Base-by-base conservation (phyloP, 2,329 filamentous ascomycete genomes). In the Clathrospora elynae region DNA sequence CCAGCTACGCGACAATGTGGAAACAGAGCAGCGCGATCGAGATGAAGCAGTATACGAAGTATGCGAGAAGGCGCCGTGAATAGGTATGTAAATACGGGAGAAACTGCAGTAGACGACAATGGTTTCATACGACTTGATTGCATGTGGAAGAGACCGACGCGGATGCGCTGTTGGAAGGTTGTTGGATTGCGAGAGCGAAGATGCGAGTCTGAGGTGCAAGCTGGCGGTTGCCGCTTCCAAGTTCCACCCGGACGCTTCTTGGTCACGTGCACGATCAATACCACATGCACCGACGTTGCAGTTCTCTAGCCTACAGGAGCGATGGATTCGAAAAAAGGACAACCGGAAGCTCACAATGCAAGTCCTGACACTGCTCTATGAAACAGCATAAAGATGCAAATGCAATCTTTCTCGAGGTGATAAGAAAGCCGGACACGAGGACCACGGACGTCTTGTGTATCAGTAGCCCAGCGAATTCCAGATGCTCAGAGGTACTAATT, bases 231-330 rank as follows among this genome's bases (percentile, higher is more conserved):
- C n/a, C n/a, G n/a, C n/a, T n/a, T n/a, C n/a, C n/a, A n/a, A n/a
- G n/a, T n/a, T n/a, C n/a, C n/a, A n/a, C n/a, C n/a, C 7, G 9
- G 42, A 29, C 46, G 34, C 36, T 42, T 46, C 22, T 30, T 17
- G 5, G 38, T 50, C 46, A 50, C 46, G 43, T 50, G 46, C 38
- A 14, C 11, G 14, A 9, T 12, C 22, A n/a, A n/a, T n/a, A n/a
- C n/a, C n/a, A n/a, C 16, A n/a, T 35, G 32, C 24, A 38, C 35
- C 13, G 12, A 22, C 23, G n/a, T 12, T n/a, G n/a, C n/a, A n/a
- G n/a, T n/a, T n/a, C n/a, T n/a, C n/a, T n/a, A n/a, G n/a, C n/a
- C n/a, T n/a, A n/a, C n/a, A n/a, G n/a, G n/a, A n/a, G n/a, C n/a
- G n/a, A n/a, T n/a, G n/a, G n/a, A n/a, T n/a, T n/a, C n/a, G n/a